phyloP scores from a whole-genome alignment of 495 filamentous ascomycete species.

The Aspergillus ostianus region DNA sequence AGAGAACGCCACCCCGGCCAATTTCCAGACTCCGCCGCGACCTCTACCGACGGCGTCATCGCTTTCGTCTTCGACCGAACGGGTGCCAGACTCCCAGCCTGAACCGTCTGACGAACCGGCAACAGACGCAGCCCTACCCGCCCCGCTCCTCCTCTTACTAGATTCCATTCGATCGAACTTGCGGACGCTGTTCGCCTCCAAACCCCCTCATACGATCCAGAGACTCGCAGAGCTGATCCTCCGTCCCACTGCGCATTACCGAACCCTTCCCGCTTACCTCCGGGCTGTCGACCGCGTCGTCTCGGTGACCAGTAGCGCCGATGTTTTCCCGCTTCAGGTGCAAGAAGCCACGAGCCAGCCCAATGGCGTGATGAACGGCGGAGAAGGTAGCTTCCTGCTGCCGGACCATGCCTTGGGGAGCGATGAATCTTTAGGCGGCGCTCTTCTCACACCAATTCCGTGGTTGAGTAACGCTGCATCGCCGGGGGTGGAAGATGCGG shows the following conservation, averaged over 20 bases:
- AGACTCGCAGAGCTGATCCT: conserved; percentile 90
- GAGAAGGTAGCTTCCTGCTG: conserved; percentile 31
- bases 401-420: conserved; percentile 56
- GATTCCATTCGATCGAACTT: conserved; percentile 67
- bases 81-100: conserved; percentile 46
- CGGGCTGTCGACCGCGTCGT: conserved; percentile 89
- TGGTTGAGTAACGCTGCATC: conserved; percentile 62
- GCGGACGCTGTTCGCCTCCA: conserved; percentile 60
- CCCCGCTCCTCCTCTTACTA: conserved; percentile 61
- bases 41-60: conserved; percentile 31
- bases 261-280: conserved; percentile 76
- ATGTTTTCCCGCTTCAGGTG: conserved; percentile 77
- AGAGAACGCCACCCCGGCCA: conserved; percentile 49
- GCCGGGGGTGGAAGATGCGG: conserved; percentile 26
- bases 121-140: conserved; percentile 55
- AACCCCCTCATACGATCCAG: conserved; percentile 91
- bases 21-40: conserved; percentile 28
- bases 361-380: conserved; percentile 41
- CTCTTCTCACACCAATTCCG: conserved; percentile 88
- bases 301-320: conserved; percentile 78
- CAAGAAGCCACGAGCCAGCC: conserved; percentile 48
- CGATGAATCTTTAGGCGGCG: conserved; percentile 88
- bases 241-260: conserved; percentile 73
- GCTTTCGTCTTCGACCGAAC: conserved; percentile 42
- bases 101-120: conserved; percentile 33